Evolutionary conservation across 805 yeast genomes (phyloP).

Genomic region (Candida tallmaniae): DNA sequence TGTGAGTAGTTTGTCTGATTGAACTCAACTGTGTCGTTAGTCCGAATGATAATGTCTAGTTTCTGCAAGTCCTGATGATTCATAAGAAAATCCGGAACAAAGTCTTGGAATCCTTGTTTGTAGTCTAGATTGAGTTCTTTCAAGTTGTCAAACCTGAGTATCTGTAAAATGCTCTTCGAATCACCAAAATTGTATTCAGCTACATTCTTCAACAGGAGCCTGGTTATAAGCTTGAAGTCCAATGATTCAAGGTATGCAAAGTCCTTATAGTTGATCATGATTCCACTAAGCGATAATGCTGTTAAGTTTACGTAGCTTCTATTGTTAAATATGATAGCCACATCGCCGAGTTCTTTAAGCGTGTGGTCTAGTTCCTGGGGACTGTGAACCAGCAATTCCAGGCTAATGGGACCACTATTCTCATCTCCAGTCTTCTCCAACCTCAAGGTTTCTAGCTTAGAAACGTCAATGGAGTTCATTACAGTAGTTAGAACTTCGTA

Average conservation of each 20-base stretch:
- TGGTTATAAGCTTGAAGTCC: slow-evolving; percentile 12
- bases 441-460: slow-evolving; percentile 4
- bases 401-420: slow-evolving; percentile 8
- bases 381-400: background rate
- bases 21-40: slow-evolving; percentile 26
- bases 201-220: slow-evolving; percentile 29
- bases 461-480: background rate
- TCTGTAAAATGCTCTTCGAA: slow-evolving; percentile 4
- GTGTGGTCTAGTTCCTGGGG: slow-evolving; percentile 7
- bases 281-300: background rate
- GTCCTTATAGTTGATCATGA: slow-evolving; percentile 7
- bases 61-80: slow-evolving; percentile 18
- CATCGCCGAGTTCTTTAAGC: slow-evolving; percentile 6
- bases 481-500: background rate
- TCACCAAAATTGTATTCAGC: slow-evolving; percentile 33
- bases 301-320: background rate
- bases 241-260: slow-evolving; percentile 10
- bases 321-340: slow-evolving; percentile 3
- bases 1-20: slow-evolving; percentile 14
- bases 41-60: slow-evolving; percentile 38
- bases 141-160: slow-evolving; percentile 16
- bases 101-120: slow-evolving; percentile 38
- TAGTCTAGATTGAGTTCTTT: slow-evolving; percentile 33
- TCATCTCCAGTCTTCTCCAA: slow-evolving; percentile 18
- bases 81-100: slow-evolving; percentile 31